phyloP scores from a whole-genome alignment of 1,284 basidiomycete genomes.

The Peniophora sp. region DNA sequence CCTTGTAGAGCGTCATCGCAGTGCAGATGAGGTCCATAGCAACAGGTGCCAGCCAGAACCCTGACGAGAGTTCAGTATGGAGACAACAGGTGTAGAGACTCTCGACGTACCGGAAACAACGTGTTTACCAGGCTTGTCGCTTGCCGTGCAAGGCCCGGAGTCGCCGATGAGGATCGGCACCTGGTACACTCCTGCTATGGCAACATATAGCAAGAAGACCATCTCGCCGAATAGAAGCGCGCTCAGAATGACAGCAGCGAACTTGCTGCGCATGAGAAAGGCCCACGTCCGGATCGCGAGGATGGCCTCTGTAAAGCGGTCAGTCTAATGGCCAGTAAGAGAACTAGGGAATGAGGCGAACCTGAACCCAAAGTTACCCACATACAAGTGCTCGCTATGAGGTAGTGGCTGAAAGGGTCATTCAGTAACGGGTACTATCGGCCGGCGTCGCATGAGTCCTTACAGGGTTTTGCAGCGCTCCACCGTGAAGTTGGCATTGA shows the following conservation, averaged over 20 bases:
- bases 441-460: background rate
- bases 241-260: conserved; percentile 1
- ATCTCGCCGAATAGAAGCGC: conserved; percentile 6
- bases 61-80: background rate
- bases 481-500: conserved; percentile 7
- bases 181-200: conserved; percentile 6
- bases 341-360: background rate
- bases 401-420: conserved; percentile 5
- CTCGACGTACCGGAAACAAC: conserved; percentile 1
- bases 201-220: conserved; percentile 8
- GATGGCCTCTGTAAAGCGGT: conserved; percentile 5
- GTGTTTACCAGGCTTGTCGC: conserved; percentile 7
- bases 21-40: conserved; percentile 10
- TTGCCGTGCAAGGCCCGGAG: conserved; percentile 7
- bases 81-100: too few relatives aligned
- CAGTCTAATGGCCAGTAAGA: too few relatives aligned
- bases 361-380: conserved; percentile 7
- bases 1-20: conserved; percentile 6
- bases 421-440: background rate
- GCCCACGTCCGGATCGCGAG: conserved; percentile 10
- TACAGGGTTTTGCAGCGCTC: conserved; percentile 7
- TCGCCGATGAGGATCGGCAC: conserved; percentile 2
- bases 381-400: conserved; percentile 9
- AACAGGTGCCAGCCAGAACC: conserved; percentile 8
- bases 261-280: conserved; percentile 4